Percentiles rank a stretch among this genome's conserved stretches.
These are phyloP conservation scores for Monilinia vaccinii-corymbosi DNA, from an alignment of 2,329 filamentous ascomycete species.

Conservation along the genomic window DNA sequence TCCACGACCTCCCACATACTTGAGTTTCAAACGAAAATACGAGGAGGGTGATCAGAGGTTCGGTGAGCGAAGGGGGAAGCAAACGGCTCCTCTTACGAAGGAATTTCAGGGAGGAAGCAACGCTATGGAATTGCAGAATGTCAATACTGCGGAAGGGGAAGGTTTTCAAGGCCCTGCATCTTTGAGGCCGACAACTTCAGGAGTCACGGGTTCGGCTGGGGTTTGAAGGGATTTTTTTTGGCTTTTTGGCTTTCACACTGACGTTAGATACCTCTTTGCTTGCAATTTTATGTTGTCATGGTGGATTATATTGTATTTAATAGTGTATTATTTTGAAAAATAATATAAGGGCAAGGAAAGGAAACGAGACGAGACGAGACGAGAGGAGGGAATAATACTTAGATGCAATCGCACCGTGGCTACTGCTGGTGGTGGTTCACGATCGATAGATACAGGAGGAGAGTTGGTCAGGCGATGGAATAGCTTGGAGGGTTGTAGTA, in stretches of 20 bases:
- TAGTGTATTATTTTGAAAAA: background rate
- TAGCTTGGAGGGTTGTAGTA: background rate
- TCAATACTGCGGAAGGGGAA: constrained; percentile 25
- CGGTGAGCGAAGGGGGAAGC: constrained; percentile 46
- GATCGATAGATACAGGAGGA: background rate
- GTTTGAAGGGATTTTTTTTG: background rate
- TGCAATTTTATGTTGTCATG: background rate
- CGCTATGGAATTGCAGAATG: constrained; percentile 62
- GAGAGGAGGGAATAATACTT: background rate
- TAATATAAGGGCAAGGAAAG: too few species aligned
- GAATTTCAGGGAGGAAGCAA: constrained; percentile 46
- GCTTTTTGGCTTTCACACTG: background rate
- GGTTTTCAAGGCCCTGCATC: constrained; percentile 45
- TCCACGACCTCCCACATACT: constrained; percentile 78
- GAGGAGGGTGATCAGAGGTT: constrained; percentile 78
- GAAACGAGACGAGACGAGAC: background rate
- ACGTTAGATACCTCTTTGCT: constrained; percentile 6
- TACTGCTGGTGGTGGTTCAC: background rate
- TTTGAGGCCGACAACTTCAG: constrained; percentile 9
- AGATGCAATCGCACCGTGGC: background rate
- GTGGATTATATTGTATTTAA: background rate
- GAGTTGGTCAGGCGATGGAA: background rate
- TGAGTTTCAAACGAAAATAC: constrained; percentile 74
- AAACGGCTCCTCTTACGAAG: constrained; percentile 38
- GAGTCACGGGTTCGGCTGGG: background rate